A percentile compares a stretch with the other conserved stretches of the same genome.
These are phyloP conservation scores for Rheum nobile DNA, from an alignment of 148 eudicot species.

Conservation along the genomic window DNA sequence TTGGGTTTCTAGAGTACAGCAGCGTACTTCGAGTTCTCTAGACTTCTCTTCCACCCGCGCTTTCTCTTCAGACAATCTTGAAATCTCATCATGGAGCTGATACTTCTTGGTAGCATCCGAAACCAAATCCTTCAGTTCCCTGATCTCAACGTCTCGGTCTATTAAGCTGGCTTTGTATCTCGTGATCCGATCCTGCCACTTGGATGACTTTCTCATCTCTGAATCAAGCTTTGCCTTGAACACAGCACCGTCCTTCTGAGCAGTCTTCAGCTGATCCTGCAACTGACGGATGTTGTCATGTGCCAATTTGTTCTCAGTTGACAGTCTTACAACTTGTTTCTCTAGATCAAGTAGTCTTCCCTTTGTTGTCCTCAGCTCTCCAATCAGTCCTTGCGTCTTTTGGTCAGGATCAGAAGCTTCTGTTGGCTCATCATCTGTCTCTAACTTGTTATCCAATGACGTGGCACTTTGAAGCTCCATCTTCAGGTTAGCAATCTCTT, in stretches of 20 bases:
- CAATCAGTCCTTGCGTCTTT: conserved; percentile 24
- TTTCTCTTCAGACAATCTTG: conserved; percentile 45
- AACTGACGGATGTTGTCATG: conserved; percentile 26
- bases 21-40: conserved; percentile 58
- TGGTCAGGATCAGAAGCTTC: conserved; percentile 27
- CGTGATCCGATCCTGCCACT: conserved; percentile 57
- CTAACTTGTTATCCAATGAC: conserved; percentile 12
- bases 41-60: conserved; percentile 48
- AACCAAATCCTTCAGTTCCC: conserved; percentile 57
- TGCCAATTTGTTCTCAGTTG: conserved; percentile 41
- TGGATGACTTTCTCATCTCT: conserved; percentile 55
- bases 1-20: conserved; percentile 48
- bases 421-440: conserved; percentile 9
- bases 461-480: conserved; percentile 35
- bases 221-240: conserved; percentile 58
- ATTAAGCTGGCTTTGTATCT: conserved; percentile 73
- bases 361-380: conserved; percentile 35
- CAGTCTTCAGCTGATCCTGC: conserved; percentile 47
- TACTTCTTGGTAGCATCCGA: conserved; percentile 54
- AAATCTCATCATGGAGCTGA: conserved; percentile 51
- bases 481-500: conserved; percentile 48
- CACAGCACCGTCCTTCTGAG: conserved; percentile 44
- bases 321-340: conserved; percentile 37
- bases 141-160: conserved; percentile 79
- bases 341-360: conserved; percentile 44